A percentile compares a stretch with the other conserved stretches of the same genome.
Evolutionary conservation across 1,139 yeast species (phyloP).

Genomic region (Sugiyamaella xylanicola): DNA sequence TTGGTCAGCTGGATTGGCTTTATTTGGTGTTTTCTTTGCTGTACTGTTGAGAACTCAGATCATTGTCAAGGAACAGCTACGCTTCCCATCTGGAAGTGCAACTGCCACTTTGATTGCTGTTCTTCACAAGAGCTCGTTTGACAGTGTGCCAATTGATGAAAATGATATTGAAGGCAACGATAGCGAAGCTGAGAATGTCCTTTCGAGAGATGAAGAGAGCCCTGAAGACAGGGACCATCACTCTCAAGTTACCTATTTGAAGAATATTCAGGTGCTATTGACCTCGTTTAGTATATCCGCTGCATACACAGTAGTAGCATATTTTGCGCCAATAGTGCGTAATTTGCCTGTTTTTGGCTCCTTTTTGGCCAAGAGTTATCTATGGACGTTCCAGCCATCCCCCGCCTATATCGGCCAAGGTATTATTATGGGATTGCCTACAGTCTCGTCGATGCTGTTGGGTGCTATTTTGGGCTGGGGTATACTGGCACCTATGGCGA

Average conservation of each 20-base stretch:
- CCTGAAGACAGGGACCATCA: conserved; percentile 23
- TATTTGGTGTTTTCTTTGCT: conserved; percentile 95
- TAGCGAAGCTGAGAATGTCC: conserved; percentile 19
- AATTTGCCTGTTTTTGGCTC: conserved; percentile 76
- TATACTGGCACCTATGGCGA: conserved; percentile 76
- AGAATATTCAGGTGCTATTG: conserved; percentile 60
- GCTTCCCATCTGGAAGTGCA: conserved; percentile 95
- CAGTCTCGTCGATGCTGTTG: conserved; percentile 86
- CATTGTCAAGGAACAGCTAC: conserved; percentile 77
- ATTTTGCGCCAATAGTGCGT: conserved; percentile 69
- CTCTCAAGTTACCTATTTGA: conserved; percentile 45
- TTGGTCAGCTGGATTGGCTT: conserved; percentile 87
- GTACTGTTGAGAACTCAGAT: conserved; percentile 85
- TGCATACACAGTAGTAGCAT: conserved; percentile 66
- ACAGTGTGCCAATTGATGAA: conserved; percentile 25
- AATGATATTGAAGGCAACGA: conserved; percentile 23
- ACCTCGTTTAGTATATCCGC: conserved; percentile 72
- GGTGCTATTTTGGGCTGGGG: conserved; percentile 95
- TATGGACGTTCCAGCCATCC: conserved; percentile 92
- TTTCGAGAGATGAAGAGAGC: conserved; percentile 11
- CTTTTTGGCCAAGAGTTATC: conserved; percentile 61
- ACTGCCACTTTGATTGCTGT: conserved; percentile 92
- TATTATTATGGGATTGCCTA: conserved; percentile 92
- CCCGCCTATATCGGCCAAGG: conserved; percentile 99
- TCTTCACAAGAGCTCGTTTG: conserved; percentile 57